These are phyloP conservation scores for Discostella pseudostelligera DNA, from an alignment of 108 stramenopile species.

Conservation along the genomic window DNA sequence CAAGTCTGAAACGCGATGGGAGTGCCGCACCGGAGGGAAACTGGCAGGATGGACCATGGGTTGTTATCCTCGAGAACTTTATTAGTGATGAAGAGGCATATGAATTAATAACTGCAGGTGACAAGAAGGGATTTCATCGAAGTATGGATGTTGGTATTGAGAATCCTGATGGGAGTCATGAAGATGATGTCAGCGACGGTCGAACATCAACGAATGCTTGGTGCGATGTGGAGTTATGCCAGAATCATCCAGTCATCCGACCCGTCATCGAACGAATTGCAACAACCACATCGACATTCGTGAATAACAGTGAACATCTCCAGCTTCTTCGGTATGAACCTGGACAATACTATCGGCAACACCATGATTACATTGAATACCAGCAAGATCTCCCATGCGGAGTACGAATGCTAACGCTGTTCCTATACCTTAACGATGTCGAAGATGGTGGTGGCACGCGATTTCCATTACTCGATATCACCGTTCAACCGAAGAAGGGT, in stretches of 20 bases:
- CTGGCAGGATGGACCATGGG: slow-evolving; percentile 70
- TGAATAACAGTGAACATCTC: slow-evolving; percentile 52
- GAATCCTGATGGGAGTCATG: slow-evolving; percentile 68
- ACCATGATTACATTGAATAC: slow-evolving; percentile 54
- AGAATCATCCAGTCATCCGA: slow-evolving; percentile 2
- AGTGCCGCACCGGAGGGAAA: slow-evolving; percentile 24
- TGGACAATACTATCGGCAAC: slow-evolving; percentile 50
- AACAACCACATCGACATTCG: slow-evolving; percentile 1
- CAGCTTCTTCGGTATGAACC: slow-evolving; percentile 69
- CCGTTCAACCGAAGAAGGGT: slow-evolving; percentile 74
- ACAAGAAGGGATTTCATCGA: slow-evolving; percentile 66
- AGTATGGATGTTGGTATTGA: slow-evolving; percentile 72
- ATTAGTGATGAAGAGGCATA: slow-evolving; percentile 74
- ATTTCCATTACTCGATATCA: slow-evolving; percentile 65
- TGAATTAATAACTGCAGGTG: slow-evolving; percentile 66
- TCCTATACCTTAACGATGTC: slow-evolving; percentile 86
- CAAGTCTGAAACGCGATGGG: slow-evolving; percentile 33
- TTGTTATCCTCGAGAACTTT: slow-evolving; percentile 86
- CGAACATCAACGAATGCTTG: slow-evolving; percentile 45
- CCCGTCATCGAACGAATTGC: slow-evolving; percentile 23
- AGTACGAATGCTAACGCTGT: slow-evolving; percentile 82
- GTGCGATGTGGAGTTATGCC: slow-evolving; percentile 46
- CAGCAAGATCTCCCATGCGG: slow-evolving; percentile 59
- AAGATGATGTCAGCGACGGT: slow-evolving; percentile 39
- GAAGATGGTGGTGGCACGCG: slow-evolving; percentile 86